Evolutionary conservation across 73 alveolate species (phyloP).

Genomic region (Paramecium bursaria): DNA sequence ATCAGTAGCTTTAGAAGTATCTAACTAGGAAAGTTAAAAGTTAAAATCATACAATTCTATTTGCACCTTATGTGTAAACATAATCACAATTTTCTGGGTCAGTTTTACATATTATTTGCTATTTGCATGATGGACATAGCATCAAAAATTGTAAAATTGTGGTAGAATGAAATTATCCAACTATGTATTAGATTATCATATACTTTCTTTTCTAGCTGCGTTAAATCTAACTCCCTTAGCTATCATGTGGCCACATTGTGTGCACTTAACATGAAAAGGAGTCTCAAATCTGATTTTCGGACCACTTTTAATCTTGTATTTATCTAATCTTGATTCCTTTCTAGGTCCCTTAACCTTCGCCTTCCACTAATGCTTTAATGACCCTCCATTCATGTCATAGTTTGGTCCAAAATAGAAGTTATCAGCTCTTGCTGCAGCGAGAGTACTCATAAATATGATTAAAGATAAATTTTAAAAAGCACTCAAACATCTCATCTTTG

Average conservation of each 20-base stretch:
- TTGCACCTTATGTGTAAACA: constrained; percentile 62
- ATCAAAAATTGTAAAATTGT: constrained; percentile 64
- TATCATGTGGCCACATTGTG: constrained; percentile 61
- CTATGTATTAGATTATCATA: not conserved
- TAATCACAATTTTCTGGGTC: constrained; percentile 72
- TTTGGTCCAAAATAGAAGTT: constrained; percentile 39
- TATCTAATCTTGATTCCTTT: constrained; percentile 36
- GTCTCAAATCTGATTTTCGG: constrained; percentile 58
- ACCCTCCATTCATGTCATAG: constrained; percentile 25
- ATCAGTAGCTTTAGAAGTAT: constrained; percentile 19
- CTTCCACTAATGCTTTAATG: constrained; percentile 34
- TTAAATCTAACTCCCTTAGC: constrained; percentile 70
- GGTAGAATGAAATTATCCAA: constrained; percentile 64
- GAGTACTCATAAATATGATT: constrained; percentile 20
- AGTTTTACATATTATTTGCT: constrained; percentile 58
- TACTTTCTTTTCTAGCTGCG: constrained; percentile 61
- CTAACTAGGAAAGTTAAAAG: not conserved
- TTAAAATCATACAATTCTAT: not conserved
- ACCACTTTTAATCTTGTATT: constrained; percentile 34
- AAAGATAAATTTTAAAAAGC: too few relatives aligned
- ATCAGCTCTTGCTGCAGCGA: constrained; percentile 65
- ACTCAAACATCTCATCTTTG: too few relatives aligned
- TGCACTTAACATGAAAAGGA: constrained; percentile 68
- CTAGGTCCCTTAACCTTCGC: constrained; percentile 34
- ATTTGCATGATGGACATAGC: constrained; percentile 69